Evolutionary conservation across 495 filamentous ascomycete genomes (phyloP).

Genomic region (Venustampulla echinocandica): DNA sequence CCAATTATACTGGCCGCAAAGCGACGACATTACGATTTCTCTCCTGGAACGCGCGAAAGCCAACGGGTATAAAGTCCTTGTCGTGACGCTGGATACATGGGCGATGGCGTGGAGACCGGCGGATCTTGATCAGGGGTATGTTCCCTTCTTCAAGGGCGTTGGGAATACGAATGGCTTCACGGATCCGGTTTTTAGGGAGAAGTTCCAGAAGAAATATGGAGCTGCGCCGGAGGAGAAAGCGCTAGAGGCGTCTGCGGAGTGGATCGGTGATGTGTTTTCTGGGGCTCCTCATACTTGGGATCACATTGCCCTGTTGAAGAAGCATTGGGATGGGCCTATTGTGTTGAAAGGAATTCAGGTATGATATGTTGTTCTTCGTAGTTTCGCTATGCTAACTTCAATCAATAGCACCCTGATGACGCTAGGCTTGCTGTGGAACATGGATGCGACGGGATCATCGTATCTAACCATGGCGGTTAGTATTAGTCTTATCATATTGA

Average conservation of each 20-base stretch:
- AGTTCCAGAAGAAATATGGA: conserved; percentile 40
- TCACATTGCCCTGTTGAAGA: conserved; percentile 42
- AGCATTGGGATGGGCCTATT: conserved; percentile 71
- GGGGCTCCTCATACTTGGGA: conserved; percentile 50
- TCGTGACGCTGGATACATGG: conserved; percentile 57
- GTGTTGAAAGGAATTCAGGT: conserved; percentile 91
- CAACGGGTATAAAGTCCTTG: conserved; percentile 45
- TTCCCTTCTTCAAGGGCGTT: conserved; percentile 42
- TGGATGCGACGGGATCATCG: conserved; percentile 86
- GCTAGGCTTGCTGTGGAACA: conserved; percentile 72
- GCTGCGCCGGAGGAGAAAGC: conserved; percentile 42
- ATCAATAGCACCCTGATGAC: conserved; percentile 73
- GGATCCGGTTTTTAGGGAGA: conserved; percentile 54
- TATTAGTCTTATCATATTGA: conserved; percentile 85
- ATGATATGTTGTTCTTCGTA: conserved; percentile 61
- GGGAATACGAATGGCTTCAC: conserved; percentile 41
- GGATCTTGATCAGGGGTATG: conserved; percentile 55
- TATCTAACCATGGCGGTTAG: conserved; percentile 70
- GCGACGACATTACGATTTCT: conserved; percentile 49
- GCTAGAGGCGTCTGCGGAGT: conserved; percentile 29
- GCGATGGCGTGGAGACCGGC: conserved; percentile 51
- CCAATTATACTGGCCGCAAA: conserved; percentile 57
- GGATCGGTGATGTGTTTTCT: conserved; percentile 42
- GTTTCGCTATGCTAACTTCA: conserved; percentile 64
- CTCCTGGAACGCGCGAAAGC: conserved; percentile 54